Evolutionary conservation across 2,329 filamentous ascomycete species (phyloP).

Genomic region (Exutisphaerella laricina): DNA sequence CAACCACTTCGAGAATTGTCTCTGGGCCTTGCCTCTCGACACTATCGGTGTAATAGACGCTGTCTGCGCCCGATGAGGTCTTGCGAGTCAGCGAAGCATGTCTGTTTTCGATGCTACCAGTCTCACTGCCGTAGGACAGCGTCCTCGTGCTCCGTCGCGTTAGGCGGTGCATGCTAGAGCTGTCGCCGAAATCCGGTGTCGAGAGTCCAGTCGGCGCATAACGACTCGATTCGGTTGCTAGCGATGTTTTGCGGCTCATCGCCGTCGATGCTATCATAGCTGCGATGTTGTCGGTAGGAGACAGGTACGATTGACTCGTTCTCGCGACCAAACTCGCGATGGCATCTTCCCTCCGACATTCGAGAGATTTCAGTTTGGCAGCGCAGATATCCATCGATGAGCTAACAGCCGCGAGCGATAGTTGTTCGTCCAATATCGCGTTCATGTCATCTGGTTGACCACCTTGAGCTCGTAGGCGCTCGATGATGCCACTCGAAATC

Average conservation of each 20-base stretch:
- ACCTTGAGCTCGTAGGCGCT: slow-evolving; percentile 22
- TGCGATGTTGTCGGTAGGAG: slow-evolving; percentile 15
- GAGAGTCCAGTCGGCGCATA: slow-evolving; percentile 15
- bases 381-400: slow-evolving; percentile 34
- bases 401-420: slow-evolving; percentile 27
- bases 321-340: slow-evolving; percentile 21
- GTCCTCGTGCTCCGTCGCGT: slow-evolving; percentile 12
- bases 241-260: slow-evolving; percentile 5
- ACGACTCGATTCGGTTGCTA: slow-evolving; percentile 7
- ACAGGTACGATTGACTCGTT: slow-evolving; percentile 11
- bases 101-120: slow-evolving; percentile 10
- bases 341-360: slow-evolving; percentile 29
- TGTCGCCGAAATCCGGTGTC: slow-evolving; percentile 14
- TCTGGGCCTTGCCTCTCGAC: slow-evolving; percentile 10
- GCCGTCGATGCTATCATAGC: slow-evolving; percentile 20
- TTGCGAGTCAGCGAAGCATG: slow-evolving; percentile 8
- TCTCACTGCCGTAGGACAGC: slow-evolving; percentile 15
- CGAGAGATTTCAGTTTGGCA: slow-evolving; percentile 30
- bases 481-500: slow-evolving; percentile 23
- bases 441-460: slow-evolving; percentile 25
- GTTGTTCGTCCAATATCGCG: slow-evolving; percentile 28
- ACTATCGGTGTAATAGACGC: slow-evolving; percentile 3
- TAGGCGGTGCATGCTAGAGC: slow-evolving; percentile 5
- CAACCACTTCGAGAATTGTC: slow-evolving; percentile 13
- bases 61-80: slow-evolving; percentile 3